Base-by-base conservation (phyloP, 345 rosid species). In the Noccaea caerulescens region DNA sequence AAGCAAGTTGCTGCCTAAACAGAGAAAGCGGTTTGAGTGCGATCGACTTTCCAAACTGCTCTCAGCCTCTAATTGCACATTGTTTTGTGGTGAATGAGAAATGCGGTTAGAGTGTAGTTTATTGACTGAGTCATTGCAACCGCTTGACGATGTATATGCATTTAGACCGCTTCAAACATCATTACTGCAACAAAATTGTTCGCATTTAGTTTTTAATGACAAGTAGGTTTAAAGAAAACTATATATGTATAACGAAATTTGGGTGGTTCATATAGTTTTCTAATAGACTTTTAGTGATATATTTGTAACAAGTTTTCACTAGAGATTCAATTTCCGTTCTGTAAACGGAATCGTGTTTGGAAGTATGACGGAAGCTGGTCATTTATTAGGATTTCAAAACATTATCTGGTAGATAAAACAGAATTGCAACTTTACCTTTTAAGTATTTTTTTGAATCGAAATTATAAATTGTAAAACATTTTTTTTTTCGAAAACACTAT, bases 21-120 rank as follows among this genome's bases (percentile, higher is more conserved):
- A 5, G 8, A 51, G 55, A 25, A 25, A 25, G 56, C 56, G 12
- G 54, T 49, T 49, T 12, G 3, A 23, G 13, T 10, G 34, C 8
- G 56, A 51, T 51, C 56, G 14, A 25, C 34, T 51, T 42, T 51
- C 37, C 58, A 52, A 57, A 36, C 62, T 16, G 43, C 27, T 8
- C 9, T 56, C 23, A 20, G 23, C 23, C 30, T 27, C 30, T 27
- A 36, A 18, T 9, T 44, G 61, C 61, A 56, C 43, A 8, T 36
- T 56, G 43, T 33, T 33, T 34, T 55, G 39, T 52, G 57, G 32
- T 52, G 0, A 1, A 5, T 52, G 57, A 8, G 32, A 51, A 51
- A 32, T 51, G 56, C 10, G 4, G 20, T 5, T 11, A 10, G 36
- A 52, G 8, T 52, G 37, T 30, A 25, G 55, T 50, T 27, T 50